A percentile compares a stretch with the other conserved stretches of the same genome.
Evolutionary conservation across 2,329 filamentous ascomycete species (phyloP).

Genomic region (Fusarium sp.): DNA sequence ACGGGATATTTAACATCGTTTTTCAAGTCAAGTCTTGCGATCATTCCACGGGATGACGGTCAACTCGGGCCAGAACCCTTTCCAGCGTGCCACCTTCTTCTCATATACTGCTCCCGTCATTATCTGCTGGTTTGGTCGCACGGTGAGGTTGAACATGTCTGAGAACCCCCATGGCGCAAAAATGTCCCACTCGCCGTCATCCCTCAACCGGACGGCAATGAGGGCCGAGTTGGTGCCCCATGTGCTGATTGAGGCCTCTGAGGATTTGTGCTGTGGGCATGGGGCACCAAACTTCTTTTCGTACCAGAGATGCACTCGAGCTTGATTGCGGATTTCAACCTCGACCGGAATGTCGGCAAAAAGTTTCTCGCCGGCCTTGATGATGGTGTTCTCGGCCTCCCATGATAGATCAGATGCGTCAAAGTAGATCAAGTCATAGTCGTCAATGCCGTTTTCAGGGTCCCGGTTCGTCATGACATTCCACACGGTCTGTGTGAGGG

Average conservation of each 20-base stretch:
- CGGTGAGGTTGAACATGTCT: conserved; percentile 50
- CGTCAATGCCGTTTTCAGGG: conserved; percentile 50
- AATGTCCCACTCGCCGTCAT: conserved; percentile 46
- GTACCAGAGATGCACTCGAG: conserved; percentile 54
- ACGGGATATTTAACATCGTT: background rate
- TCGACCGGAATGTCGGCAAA: conserved; percentile 48
- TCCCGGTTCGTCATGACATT: conserved; percentile 46
- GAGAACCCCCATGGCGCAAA: conserved; percentile 52
- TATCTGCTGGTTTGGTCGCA: conserved; percentile 48
- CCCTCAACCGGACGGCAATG: conserved; percentile 45
- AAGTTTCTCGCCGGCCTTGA: conserved; percentile 45
- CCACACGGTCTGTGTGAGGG: conserved; percentile 55
- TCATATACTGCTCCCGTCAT: conserved; percentile 46
- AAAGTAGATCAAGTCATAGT: conserved; percentile 54
- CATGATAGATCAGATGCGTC: conserved; percentile 50
- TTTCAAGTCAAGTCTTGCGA: background rate
- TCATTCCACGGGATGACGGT: conserved; percentile 43
- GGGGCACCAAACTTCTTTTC: conserved; percentile 46
- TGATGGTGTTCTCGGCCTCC: conserved; percentile 51
- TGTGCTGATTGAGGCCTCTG: conserved; percentile 49
- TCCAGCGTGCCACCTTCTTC: conserved; percentile 49
- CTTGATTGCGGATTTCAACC: conserved; percentile 54
- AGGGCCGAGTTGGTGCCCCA: conserved; percentile 53
- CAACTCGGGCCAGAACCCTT: conserved; percentile 45
- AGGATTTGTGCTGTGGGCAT: conserved; percentile 46